phyloP scores from a whole-genome alignment of 2,329 filamentous ascomycete genomes.

The Monilinia laxa region DNA sequence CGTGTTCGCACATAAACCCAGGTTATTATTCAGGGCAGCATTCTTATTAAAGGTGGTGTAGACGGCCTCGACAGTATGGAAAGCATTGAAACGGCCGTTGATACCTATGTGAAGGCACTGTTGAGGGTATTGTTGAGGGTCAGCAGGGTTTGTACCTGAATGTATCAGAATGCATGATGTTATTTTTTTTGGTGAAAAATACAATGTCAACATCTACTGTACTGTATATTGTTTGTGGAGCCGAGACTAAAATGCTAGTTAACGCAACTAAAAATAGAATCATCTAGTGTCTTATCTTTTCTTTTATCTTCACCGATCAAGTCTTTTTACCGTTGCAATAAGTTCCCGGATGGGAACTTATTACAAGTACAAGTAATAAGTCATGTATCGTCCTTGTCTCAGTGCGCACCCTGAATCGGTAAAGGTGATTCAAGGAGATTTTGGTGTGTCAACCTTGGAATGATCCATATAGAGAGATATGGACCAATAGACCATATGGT shows the following conservation, averaged over 20 bases:
- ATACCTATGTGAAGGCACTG: neutral
- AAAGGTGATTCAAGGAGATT: neutral
- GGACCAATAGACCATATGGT: neutral
- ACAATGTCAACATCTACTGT: too few relatives aligned
- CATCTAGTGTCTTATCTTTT: conserved; percentile 1
- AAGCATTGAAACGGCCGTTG: neutral
- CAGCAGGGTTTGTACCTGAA: neutral
- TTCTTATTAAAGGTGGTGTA: neutral
- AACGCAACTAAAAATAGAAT: conserved; percentile 17
- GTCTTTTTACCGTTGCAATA: conserved; percentile 1
- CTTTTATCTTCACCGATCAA: conserved; percentile 5
- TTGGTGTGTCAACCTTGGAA: neutral
- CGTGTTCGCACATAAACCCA: neutral
- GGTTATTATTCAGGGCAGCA: neutral
- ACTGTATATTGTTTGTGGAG: neutral
- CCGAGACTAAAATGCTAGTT: neutral
- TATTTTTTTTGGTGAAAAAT: neutral
- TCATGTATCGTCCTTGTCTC: neutral
- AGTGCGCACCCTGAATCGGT: too few relatives aligned
- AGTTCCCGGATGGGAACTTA: neutral
- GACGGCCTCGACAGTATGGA: conserved; percentile 8
- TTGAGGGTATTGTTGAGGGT: neutral
- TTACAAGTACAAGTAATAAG: neutral
- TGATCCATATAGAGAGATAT: neutral
- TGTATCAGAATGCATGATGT: neutral